Conservation (phyloP, 257 asterid genomes). For the Striga asiatica region DNA sequence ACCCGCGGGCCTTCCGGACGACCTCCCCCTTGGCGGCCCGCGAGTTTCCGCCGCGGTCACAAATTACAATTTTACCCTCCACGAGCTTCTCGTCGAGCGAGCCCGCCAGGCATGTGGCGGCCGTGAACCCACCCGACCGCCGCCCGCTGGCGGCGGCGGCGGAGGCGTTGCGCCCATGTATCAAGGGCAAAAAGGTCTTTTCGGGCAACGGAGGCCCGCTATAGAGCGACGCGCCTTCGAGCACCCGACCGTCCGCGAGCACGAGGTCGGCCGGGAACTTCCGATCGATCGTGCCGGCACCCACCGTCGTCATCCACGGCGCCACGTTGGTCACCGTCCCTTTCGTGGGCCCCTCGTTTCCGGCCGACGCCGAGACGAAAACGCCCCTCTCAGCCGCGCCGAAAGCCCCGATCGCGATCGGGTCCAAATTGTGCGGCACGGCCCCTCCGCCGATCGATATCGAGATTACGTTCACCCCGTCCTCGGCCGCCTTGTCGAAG, state of each 20-base stretch:
- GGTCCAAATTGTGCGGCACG: slow-evolving; percentile 46
- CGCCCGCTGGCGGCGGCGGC: slow-evolving; percentile 15
- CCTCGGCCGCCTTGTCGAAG: slow-evolving; percentile 78
- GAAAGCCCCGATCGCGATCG: slow-evolving; percentile 73
- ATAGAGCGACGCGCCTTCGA: slow-evolving; percentile 53
- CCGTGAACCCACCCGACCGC: slow-evolving; percentile 26
- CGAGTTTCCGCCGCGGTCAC: slow-evolving; percentile 66
- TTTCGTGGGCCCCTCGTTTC: slow-evolving; percentile 64
- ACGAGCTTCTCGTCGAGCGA: slow-evolving; percentile 41
- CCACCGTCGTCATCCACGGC: slow-evolving; percentile 85
- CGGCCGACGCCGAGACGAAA: slow-evolving; percentile 72
- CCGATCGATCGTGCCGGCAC: slow-evolving; percentile 81
- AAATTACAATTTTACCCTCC: slow-evolving; percentile 65
- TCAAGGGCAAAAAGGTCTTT: slow-evolving; percentile 32
- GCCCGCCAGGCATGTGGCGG: slow-evolving; percentile 38
- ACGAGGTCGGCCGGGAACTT: slow-evolving; percentile 58
- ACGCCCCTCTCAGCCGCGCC: slow-evolving; percentile 69
- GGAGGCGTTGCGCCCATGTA: slow-evolving; percentile 56
- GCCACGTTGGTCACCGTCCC: slow-evolving; percentile 69
- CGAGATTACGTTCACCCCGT: slow-evolving; percentile 65
- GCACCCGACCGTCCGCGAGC: slow-evolving; percentile 41
- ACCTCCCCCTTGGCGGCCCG: slow-evolving; percentile 65
- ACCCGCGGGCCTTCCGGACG: slow-evolving; percentile 59
- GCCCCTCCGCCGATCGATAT: slow-evolving; percentile 73
- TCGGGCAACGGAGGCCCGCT: slow-evolving; percentile 21